Evolutionary conservation across 345 rosid genomes (phyloP), one percentile per base, ranked within the genome.

Genomic region (Acer campestre): DNA sequence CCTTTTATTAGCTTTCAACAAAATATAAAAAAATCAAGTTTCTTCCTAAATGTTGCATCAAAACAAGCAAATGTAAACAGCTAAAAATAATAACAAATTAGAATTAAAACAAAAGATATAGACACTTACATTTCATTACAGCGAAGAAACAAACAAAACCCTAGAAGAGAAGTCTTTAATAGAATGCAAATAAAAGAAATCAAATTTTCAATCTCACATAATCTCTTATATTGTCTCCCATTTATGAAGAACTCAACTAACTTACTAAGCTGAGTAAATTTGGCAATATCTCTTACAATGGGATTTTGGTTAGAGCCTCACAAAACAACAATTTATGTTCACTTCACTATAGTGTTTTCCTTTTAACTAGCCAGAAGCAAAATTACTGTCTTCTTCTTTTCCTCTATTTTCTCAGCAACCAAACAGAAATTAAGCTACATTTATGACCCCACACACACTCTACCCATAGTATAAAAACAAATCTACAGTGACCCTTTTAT

Each of bases 111-210:
- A 69, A 35, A 14, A 10, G 49, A 46, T 14, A 65, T 14, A 76
- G 73, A 73, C 31, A 48, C 73, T n/a, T 66, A 79, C 75, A 76
- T n/a, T 73, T 79, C 72, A 68, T 7, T 74, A 74, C 62, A 48
- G 74, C 71, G 82, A 67, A 78, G 77, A 6, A 73, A 72, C 61
- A 61, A 44, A 71, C 58, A 76, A 75, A 48, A 76, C 84, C 82
- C 83, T 83, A 82, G 23, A 44, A 69, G 61, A 27, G 25, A 29
- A 67, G 38, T 31, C 71, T 18, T 25, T 29, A 29, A 29, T 6
- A n/a, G 49, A 64, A 18, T 3, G 71, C 7, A 25, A 42, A 9
- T 16, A 23, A 40, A 40, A 56, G 53, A 38, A 20, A 38, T 40
- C 55, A 40, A 35, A 31, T 20, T 72, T 72, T 23, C 1, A 22